Evolutionary conservation across 768 basidiomycete genomes (phyloP), one percentile per base, ranked within the genome.

Genomic region (Tulasnella sp.): DNA sequence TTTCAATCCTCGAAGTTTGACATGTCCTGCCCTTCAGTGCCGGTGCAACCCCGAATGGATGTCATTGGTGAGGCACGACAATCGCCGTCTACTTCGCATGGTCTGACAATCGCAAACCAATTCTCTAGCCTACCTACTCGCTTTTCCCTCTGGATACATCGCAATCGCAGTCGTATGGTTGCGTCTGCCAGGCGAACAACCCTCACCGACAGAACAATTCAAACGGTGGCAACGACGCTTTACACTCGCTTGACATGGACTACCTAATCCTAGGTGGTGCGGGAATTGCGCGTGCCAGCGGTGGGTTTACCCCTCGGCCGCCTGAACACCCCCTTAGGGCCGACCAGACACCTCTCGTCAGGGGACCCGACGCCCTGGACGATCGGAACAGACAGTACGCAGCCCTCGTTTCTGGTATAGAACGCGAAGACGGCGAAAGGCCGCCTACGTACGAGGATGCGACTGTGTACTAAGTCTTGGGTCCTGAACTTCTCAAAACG

Each of bases 21-120:
- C 31, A 6, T 23, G 23, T 58, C 51, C 8, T 60, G 49, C 51
- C 57, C 42, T 49, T 8, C 62, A 87, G 84, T 90, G 86, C 67
- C 80, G 82, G 19, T 92, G 88, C 66, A 83, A 86, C 63, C 77
- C 83, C 0, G 82, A 88, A 60, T 85, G 81, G 79, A 81, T 76
- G 58, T 77, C 81, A 3, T 80, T 96, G 51, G 43, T 56, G 50
- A 39, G 59, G 59, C 6, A 48, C 29, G 46, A 39, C 40, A 23
- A 6, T 0, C 23, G 9, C 7, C 9, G 35, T 17, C 2, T 36
- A 39, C 4, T 42, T 37, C 25, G 23, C 11, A 9, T n/a, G 7
- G 29, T 14, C 36, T 35, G 7, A 54, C 36, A 11, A 17, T n/a
- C 17, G 25, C 11, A 23, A 8, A 11, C 36, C 21, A 15, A 11